phyloP scores from a whole-genome alignment of 305 asterid species.

The Fraxinus sp. region DNA sequence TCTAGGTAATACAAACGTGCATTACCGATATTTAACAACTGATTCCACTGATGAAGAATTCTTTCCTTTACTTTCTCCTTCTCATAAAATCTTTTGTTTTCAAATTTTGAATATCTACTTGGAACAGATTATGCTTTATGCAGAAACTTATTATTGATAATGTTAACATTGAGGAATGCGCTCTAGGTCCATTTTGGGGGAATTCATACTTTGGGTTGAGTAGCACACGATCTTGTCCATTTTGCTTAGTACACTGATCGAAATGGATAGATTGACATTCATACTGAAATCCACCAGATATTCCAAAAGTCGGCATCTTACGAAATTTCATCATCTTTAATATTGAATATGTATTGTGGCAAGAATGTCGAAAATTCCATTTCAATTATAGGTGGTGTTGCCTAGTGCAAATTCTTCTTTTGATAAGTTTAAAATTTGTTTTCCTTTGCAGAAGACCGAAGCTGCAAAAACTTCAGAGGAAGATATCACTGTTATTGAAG shows the following conservation, averaged over 20 bases:
- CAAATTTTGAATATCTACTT: conserved; percentile 4
- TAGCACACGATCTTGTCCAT: not conserved
- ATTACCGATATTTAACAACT: not conserved
- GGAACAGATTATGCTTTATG: not conserved
- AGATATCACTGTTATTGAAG: conserved; percentile 82
- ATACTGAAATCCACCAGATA: not conserved
- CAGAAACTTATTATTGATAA: not conserved
- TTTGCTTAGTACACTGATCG: not conserved
- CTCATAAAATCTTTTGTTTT: not conserved
- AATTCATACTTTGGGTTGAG: not conserved
- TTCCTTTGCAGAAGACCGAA: conserved; percentile 57
- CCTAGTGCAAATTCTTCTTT: conserved; percentile 14
- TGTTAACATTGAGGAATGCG: not conserved
- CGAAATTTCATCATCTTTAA: conserved; percentile 4
- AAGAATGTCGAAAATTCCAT: conserved; percentile 2
- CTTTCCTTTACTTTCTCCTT: not conserved
- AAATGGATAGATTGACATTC: not conserved
- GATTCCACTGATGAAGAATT: not conserved
- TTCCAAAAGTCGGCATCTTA: not conserved
- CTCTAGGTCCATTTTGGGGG: not conserved
- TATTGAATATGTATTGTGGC: not conserved
- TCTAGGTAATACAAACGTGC: not conserved
- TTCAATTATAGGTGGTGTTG: conserved; percentile 21
- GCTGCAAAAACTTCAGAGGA: conserved; percentile 45
- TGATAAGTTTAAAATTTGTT: conserved; percentile 21